Percentiles rank a stretch among this genome's conserved stretches.
Evolutionary conservation across 495 filamentous ascomycete genomes (phyloP).

Genomic region (Aspergillus avenaceus): DNA sequence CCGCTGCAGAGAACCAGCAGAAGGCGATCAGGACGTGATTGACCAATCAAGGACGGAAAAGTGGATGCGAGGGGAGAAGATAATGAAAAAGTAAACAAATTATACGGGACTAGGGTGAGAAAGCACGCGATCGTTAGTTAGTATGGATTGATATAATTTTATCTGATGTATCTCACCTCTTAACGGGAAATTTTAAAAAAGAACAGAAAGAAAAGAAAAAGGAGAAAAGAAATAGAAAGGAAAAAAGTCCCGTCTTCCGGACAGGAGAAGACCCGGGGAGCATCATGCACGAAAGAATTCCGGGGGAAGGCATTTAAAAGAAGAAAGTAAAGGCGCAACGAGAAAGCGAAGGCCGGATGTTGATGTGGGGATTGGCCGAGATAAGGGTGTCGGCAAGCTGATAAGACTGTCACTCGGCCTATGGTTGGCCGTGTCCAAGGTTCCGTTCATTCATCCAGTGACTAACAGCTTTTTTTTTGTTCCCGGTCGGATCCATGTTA

Average conservation of each 20-base stretch:
- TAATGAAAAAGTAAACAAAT: no score
- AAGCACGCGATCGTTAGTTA: background rate
- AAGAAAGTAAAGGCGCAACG: conserved; percentile 1
- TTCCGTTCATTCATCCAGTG: conserved; percentile 7
- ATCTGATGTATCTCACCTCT: background rate
- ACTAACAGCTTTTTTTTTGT: conserved; percentile 10
- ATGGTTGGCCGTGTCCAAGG: conserved; percentile 5
- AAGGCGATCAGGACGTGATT: conserved; percentile 1
- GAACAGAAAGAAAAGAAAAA: conserved; percentile 1
- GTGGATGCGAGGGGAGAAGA: background rate
- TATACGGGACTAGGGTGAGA: background rate
- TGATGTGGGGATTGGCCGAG: conserved; percentile 8
- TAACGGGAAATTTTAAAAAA: no score
- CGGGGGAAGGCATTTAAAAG: conserved; percentile 3
- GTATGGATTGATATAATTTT: background rate
- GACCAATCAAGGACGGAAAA: conserved; percentile 9
- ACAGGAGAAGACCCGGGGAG: conserved; percentile 1
- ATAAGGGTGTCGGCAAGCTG: conserved; percentile 12
- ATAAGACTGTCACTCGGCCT: conserved; percentile 14
- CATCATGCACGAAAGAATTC: background rate
- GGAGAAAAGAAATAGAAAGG: conserved; percentile 5
- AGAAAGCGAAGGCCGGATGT: conserved; percentile 10
- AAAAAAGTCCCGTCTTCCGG: background rate
- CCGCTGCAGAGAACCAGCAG: background rate
- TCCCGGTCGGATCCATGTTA: background rate